phyloP scores from a whole-genome alignment of 176 grass and related monocot genomes.

The Paspalum notatum region DNA sequence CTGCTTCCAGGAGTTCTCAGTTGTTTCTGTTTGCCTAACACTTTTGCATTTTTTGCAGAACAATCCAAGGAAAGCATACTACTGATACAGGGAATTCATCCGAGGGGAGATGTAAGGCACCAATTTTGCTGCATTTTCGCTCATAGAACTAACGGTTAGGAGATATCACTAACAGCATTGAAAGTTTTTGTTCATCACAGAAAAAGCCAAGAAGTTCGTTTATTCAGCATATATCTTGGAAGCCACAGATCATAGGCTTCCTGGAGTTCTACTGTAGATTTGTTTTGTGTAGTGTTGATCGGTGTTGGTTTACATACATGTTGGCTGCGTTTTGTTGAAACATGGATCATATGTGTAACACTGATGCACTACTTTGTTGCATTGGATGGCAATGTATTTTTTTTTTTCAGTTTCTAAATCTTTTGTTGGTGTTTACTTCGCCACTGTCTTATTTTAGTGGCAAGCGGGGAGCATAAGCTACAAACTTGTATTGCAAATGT shows the following conservation, averaged over 20 bases:
- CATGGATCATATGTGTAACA: slow-evolving; percentile 24
- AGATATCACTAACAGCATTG: slow-evolving; percentile 39
- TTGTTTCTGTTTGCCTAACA: not conserved
- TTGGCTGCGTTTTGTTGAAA: slow-evolving; percentile 5
- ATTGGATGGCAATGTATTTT: not conserved
- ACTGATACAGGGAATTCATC: slow-evolving; percentile 47
- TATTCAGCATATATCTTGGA: slow-evolving; percentile 41
- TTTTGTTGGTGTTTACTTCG: not conserved
- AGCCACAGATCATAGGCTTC: slow-evolving; percentile 26
- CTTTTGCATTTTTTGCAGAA: slow-evolving; percentile 53
- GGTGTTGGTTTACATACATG: slow-evolving; percentile 1
- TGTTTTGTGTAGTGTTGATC: slow-evolving; percentile 23
- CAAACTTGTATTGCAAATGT: not conserved
- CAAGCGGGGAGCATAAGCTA: not conserved
- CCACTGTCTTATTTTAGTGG: not conserved
- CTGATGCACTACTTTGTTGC: not conserved
- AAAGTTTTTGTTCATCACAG: slow-evolving; percentile 61
- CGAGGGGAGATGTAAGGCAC: slow-evolving; percentile 45
- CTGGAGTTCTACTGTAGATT: slow-evolving; percentile 22
- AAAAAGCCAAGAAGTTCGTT: slow-evolving; percentile 48
- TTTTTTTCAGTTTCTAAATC: not conserved
- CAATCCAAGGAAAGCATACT: slow-evolving; percentile 89
- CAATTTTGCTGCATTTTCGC: slow-evolving; percentile 41
- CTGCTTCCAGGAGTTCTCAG: not conserved
- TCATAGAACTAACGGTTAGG: slow-evolving; percentile 35